Evolutionary conservation across 768 basidiomycete genomes (phyloP).

Genomic region (Hericium rajendrae): DNA sequence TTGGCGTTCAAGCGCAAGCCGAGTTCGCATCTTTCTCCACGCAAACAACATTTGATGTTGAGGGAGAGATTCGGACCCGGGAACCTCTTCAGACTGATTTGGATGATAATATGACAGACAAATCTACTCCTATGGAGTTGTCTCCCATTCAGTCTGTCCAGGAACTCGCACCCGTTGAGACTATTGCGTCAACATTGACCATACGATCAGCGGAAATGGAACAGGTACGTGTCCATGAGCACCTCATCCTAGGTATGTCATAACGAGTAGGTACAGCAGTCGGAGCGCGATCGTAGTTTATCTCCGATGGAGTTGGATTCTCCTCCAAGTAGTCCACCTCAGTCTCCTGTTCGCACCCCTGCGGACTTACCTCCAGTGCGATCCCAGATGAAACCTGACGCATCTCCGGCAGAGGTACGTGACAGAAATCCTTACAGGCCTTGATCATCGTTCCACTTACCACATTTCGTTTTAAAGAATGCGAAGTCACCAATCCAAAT

Average conservation of each 20-base stretch:
- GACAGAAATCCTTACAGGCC: neutral
- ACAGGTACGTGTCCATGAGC: neutral
- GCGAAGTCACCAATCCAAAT: neutral
- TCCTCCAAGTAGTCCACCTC: slow-evolving; percentile 28
- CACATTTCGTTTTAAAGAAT: neutral
- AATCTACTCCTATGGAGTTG: neutral
- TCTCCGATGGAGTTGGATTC: slow-evolving; percentile 59
- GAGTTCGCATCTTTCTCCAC: neutral
- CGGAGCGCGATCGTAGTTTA: slow-evolving; percentile 36
- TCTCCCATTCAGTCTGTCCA: neutral
- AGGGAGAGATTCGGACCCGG: neutral
- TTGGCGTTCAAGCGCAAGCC: slow-evolving; percentile 37
- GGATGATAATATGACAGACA: neutral
- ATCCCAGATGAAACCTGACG: slow-evolving; percentile 6
- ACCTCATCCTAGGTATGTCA: neutral
- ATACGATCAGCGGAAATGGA: neutral
- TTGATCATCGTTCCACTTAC: neutral
- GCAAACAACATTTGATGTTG: neutral
- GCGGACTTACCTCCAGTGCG: neutral
- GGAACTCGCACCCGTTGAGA: neutral
- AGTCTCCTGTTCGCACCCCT: slow-evolving; percentile 7
- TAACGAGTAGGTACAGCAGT: neutral
- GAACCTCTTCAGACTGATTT: neutral
- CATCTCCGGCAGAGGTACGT: slow-evolving; percentile 1
- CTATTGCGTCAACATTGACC: neutral